A percentile compares a stretch with the other conserved stretches of the same genome.
These are phyloP conservation scores for Multifurca ochricompacta DNA, from an alignment of 768 basidiomycete species.

Conservation along the genomic window DNA sequence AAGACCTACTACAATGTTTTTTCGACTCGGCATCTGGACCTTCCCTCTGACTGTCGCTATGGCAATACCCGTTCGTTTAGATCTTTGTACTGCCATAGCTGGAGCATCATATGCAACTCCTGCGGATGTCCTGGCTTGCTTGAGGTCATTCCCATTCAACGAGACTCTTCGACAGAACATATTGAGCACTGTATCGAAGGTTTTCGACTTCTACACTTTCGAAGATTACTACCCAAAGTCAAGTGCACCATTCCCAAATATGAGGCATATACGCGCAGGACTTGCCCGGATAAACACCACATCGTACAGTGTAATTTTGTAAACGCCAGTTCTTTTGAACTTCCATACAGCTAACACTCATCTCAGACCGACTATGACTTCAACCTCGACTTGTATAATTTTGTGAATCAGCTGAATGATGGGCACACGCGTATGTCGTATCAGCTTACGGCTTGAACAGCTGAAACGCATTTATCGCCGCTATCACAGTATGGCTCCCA, in stretches of 20 bases:
- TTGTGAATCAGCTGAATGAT: conserved; percentile 51
- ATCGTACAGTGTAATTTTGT: conserved; percentile 34
- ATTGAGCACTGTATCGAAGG: conserved; percentile 24
- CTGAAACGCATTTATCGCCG: background rate
- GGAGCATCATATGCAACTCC: background rate
- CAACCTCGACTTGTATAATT: conserved; percentile 48
- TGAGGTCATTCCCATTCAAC: conserved; percentile 33
- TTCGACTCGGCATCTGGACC: background rate
- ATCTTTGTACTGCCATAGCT: conserved; percentile 10
- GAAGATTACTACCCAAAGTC: conserved; percentile 33
- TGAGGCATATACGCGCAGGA: conserved; percentile 42
- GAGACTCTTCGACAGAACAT: conserved; percentile 34
- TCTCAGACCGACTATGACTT: conserved; percentile 62
- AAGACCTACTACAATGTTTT: background rate
- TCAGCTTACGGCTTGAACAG: background rate
- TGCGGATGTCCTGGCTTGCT: conserved; percentile 14
- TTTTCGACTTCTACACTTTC: conserved; percentile 37
- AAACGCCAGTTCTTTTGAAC: background rate
- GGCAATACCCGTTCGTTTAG: background rate
- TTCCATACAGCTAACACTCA: background rate
- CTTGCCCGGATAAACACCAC: conserved; percentile 43
- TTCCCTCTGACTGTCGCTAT: background rate
- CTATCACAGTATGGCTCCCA: conserved; percentile 44
- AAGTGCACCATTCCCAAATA: conserved; percentile 34
- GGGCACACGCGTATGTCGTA: conserved; percentile 49